These are phyloP conservation scores for Thalassiosira exigua DNA, from an alignment of 352 stramenopile genomes.

Conservation along the genomic window DNA sequence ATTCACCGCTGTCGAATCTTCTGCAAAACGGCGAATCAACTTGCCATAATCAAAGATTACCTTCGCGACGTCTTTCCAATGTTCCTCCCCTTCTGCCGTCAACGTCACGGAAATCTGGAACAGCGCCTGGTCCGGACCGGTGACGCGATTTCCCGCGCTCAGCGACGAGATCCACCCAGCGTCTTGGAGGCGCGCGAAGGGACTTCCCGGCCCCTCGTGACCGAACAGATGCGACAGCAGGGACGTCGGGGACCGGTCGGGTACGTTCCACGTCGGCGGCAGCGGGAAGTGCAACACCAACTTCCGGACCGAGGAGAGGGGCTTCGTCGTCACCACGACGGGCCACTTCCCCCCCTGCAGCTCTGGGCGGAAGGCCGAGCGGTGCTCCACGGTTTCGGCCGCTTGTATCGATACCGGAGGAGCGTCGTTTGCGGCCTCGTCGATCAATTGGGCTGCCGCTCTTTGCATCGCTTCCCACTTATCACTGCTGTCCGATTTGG, in stretches of 20 bases:
- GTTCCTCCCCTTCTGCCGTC: constrained; percentile 74
- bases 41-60: constrained; percentile 74
- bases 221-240: constrained; percentile 79
- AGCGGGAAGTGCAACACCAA: constrained; percentile 77
- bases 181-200: constrained; percentile 78
- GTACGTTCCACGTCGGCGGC: constrained; percentile 45
- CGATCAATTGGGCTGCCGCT: constrained; percentile 54
- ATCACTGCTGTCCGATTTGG: constrained; percentile 15
- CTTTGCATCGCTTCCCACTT: constrained; percentile 48
- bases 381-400: constrained; percentile 34
- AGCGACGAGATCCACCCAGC: constrained; percentile 65
- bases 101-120: constrained; percentile 78
- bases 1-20: constrained; percentile 20
- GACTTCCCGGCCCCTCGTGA: constrained; percentile 73
- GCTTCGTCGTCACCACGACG: constrained; percentile 70
- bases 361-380: constrained; percentile 50
- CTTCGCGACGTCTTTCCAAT: constrained; percentile 70
- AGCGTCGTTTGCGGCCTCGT: constrained; percentile 61
- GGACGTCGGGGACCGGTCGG: constrained; percentile 62
- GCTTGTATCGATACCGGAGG: constrained; percentile 48
- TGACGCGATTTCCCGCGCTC: constrained; percentile 57
- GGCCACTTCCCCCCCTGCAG: constrained; percentile 64
- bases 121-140: constrained; percentile 67
- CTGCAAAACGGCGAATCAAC: constrained; percentile 52
- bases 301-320: constrained; percentile 67